Base-by-base conservation (phyloP, 1,284 basidiomycete species). In the Leccinum variabile region DNA sequence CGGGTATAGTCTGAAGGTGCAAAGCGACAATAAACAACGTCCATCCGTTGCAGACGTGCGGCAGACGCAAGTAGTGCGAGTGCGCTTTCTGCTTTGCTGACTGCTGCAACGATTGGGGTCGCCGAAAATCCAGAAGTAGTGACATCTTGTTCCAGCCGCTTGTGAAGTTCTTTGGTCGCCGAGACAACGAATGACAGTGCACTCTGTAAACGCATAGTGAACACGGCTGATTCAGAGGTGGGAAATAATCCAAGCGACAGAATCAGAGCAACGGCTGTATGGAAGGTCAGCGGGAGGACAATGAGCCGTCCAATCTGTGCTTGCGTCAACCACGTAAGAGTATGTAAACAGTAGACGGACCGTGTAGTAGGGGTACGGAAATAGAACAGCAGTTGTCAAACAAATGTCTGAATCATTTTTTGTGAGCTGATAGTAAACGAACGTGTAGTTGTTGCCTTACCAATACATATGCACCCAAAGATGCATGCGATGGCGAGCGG, bases 281-380 rank as follows among this genome's bases (percentile, higher is more conserved):
- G 88, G 63, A 91, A 76, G 0, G 78, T 73, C 5, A 92, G 70
- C 0, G 91, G 91, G 2, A 92, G 57, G 14, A 88, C 67, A 41
- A 92, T 81, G 0, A 73, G 61, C 69, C 78, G 69, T 44, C 86
- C 88, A 22, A 86, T 72, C 77, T 82, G 55, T 28, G 54, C 35
- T 6, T 14, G 14, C 25, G 37, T 72, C 58, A 65, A 65, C 56
- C 16, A 6, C 44, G 44, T 46, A 14, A 39, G 32, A 33, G 22
- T 16, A 55, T 3, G 28, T 22, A 55, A 18, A 28, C 49, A 13
- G 13, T 35, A 14, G 30, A 67, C 78, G 61, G 60, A 81, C 80
- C 61, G 62, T 62, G 71, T 92, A 92, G 68, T 82, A 83, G 0
- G 90, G 83, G 65, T 81, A 92, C 0, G 91, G 91, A 66, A 84